Conservation (phyloP, 2,329 filamentous ascomycete genomes). For the Nothophaeocryptopus gaeumannii region DNA sequence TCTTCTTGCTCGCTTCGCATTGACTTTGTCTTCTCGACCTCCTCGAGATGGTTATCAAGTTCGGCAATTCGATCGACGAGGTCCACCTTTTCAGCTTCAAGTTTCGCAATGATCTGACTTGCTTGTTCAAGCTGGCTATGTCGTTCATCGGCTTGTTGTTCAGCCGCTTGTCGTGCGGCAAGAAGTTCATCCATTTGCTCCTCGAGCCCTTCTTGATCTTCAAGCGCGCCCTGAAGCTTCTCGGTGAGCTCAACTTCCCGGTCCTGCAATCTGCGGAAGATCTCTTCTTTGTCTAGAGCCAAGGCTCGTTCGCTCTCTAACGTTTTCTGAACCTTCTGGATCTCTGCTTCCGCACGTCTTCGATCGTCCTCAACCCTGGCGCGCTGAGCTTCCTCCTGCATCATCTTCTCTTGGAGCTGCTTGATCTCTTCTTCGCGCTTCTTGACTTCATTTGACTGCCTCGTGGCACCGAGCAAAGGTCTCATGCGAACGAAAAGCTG, state of each 20-base stretch:
- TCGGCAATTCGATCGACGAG: conserved; percentile 65
- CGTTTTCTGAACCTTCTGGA: conserved; percentile 86
- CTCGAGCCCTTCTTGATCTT: conserved; percentile 91
- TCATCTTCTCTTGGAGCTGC: conserved; percentile 79
- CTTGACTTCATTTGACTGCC: conserved; percentile 90
- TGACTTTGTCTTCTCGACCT: conserved; percentile 67
- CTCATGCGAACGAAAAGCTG: conserved; percentile 92
- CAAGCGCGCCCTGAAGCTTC: conserved; percentile 84
- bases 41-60: conserved; percentile 68
- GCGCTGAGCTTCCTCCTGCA: conserved; percentile 68
- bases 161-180: conserved; percentile 81
- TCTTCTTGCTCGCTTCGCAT: conserved; percentile 75
- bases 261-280: conserved; percentile 90
- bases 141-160: conserved; percentile 76
- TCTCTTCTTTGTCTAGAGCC: conserved; percentile 96
- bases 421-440: conserved; percentile 91
- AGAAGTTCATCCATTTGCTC: conserved; percentile 89
- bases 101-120: conserved; percentile 74
- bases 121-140: conserved; percentile 87
- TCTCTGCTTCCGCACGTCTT: conserved; percentile 79
- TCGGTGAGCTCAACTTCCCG: conserved; percentile 91
- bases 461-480: conserved; percentile 84
- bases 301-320: conserved; percentile 94
- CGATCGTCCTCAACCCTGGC: conserved; percentile 87
- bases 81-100: conserved; percentile 82